A percentile compares a stretch with the other conserved stretches of the same genome.
These are phyloP conservation scores for Colletotrichum chlorophyti DNA, from an alignment of 2,329 filamentous ascomycete genomes.

Conservation along the genomic window DNA sequence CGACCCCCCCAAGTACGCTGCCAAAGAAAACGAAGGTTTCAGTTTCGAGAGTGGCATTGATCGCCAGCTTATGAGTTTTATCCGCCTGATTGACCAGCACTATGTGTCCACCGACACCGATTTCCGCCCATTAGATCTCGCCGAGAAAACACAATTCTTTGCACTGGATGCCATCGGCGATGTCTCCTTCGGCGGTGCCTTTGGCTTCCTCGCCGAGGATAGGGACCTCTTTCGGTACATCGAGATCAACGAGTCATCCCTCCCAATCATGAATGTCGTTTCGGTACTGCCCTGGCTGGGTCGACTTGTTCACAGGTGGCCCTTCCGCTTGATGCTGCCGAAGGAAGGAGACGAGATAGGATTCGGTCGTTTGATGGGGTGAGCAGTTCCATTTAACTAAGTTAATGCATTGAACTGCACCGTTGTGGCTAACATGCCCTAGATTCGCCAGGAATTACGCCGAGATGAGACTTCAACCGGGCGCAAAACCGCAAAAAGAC, in stretches of 20 bases:
- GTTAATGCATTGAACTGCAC: background rate
- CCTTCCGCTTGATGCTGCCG: slow-evolving; percentile 49
- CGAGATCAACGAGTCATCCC: slow-evolving; percentile 46
- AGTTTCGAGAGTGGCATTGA: slow-evolving; percentile 49
- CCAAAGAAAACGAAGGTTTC: slow-evolving; percentile 54
- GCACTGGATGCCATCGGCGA: slow-evolving; percentile 61
- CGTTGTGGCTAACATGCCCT: background rate
- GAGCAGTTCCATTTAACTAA: slow-evolving; percentile 4
- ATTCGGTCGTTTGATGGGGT: slow-evolving; percentile 45
- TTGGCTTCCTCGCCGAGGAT: slow-evolving; percentile 58
- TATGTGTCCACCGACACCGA: slow-evolving; percentile 48
- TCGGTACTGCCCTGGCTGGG: slow-evolving; percentile 49
- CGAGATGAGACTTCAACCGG: slow-evolving; percentile 34
- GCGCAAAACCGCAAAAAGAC: slow-evolving; percentile 38
- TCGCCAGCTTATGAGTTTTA: slow-evolving; percentile 45
- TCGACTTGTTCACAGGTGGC: slow-evolving; percentile 46
- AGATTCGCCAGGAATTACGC: slow-evolving; percentile 37
- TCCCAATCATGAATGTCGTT: slow-evolving; percentile 51
- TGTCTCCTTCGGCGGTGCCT: slow-evolving; percentile 57
- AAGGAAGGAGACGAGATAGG: slow-evolving; percentile 45
- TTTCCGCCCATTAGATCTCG: slow-evolving; percentile 52
- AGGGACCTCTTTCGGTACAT: slow-evolving; percentile 54
- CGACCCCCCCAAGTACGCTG: slow-evolving; percentile 50
- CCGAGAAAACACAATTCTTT: slow-evolving; percentile 57
- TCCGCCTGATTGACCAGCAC: slow-evolving; percentile 53